Conservation (phyloP, 2,329 filamentous ascomycete genomes). For the Didymella exigua region DNA sequence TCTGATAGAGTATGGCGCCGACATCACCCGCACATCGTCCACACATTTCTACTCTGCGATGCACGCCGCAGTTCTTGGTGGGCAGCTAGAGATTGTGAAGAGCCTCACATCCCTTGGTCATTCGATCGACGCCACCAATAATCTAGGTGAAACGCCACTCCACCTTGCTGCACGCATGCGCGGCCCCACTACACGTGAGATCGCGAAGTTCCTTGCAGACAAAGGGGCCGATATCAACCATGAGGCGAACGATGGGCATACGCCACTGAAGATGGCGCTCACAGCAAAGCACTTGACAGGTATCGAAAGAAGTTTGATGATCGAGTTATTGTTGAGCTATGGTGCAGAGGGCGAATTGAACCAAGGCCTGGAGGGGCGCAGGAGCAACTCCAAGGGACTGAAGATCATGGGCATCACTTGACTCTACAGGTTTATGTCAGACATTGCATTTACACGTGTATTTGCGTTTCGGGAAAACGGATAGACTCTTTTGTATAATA, state of each 20-base stretch:
- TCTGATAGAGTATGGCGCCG: constrained; percentile 40
- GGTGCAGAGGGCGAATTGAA: constrained; percentile 35
- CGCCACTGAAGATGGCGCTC: constrained; percentile 33
- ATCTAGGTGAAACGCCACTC: constrained; percentile 39
- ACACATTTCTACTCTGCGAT: constrained; percentile 32
- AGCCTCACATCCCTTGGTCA: constrained; percentile 35
- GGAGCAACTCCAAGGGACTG: constrained; percentile 30
- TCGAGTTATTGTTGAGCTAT: constrained; percentile 36
- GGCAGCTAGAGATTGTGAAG: constrained; percentile 33
- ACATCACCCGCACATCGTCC: constrained; percentile 28
- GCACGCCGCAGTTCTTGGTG: constrained; percentile 38
- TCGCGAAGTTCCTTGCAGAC: constrained; percentile 38
- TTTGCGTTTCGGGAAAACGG: not conserved
- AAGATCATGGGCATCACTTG: constrained; percentile 28
- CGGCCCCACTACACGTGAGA: constrained; percentile 25
- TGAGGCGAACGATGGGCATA: constrained; percentile 27
- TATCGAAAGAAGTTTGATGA: constrained; percentile 36
- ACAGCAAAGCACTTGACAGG: constrained; percentile 27
- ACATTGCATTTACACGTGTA: not conserved
- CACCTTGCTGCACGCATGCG: constrained; percentile 39
- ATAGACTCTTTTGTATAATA: constrained; percentile 10
- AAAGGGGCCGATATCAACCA: constrained; percentile 41
- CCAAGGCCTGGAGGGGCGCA: constrained; percentile 19
- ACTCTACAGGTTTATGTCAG: not conserved
- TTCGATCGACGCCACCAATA: constrained; percentile 35